Conservation (phyloP, 495 filamentous ascomycete genomes). For the Trichoderma parareesei region DNA sequence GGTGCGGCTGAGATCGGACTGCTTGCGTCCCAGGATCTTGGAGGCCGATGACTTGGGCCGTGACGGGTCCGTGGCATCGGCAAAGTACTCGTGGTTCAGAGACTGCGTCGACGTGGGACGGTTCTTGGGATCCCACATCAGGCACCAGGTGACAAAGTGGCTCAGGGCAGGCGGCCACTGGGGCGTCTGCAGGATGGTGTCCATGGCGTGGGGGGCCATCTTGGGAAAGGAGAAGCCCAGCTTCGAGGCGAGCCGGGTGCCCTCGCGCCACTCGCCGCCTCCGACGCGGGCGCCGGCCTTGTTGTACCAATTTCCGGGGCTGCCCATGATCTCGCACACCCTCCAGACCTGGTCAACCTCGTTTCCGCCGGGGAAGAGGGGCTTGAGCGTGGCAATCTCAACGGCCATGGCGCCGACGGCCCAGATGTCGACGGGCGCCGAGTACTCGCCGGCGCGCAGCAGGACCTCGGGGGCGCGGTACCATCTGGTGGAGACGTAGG, state of each 20-base stretch:
- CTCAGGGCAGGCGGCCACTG: slow-evolving; percentile 86
- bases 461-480: slow-evolving; percentile 96
- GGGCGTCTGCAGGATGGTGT: slow-evolving; percentile 79
- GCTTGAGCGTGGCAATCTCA: slow-evolving; percentile 94
- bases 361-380: slow-evolving; percentile 93
- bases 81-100: slow-evolving; percentile 87
- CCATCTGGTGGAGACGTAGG: slow-evolving; percentile 97
- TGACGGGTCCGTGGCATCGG: slow-evolving; percentile 89
- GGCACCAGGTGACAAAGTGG: slow-evolving; percentile 94
- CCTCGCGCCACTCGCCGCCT: slow-evolving; percentile 97
- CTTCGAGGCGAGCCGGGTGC: slow-evolving; percentile 84
- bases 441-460: slow-evolving; percentile 92
- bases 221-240: slow-evolving; percentile 98
- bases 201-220: slow-evolving; percentile 98
- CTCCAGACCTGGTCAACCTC: slow-evolving; percentile 99
- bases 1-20: slow-evolving; percentile 62
- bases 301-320: slow-evolving; percentile 95
- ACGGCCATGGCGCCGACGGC: slow-evolving; percentile 99
- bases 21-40: slow-evolving; percentile 75
- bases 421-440: slow-evolving; percentile 98
- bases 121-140: slow-evolving; percentile 98
- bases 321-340: slow-evolving; percentile 99
- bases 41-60: slow-evolving; percentile 86
- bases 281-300: slow-evolving; percentile 80
- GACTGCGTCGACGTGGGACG: slow-evolving; percentile 93